phyloP scores from a whole-genome alignment of 768 basidiomycete genomes.

The Tylopilus sp. region DNA sequence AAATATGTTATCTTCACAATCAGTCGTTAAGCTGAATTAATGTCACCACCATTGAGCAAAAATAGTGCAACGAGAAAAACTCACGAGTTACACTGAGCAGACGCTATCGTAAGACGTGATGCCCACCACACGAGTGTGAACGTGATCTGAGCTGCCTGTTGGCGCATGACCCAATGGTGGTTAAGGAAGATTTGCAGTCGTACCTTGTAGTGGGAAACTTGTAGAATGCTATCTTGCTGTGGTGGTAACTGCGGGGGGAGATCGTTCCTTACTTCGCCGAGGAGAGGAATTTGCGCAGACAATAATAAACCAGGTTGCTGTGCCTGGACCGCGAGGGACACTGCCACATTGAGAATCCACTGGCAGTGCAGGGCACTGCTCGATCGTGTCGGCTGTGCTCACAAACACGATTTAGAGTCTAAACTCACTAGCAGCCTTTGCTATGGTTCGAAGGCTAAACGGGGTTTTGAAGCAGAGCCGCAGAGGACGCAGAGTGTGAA shows the following conservation, averaged over 20 bases:
- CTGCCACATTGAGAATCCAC: background rate
- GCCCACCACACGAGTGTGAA: background rate
- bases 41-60: background rate
- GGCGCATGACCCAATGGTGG: constrained; percentile 2
- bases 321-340: background rate
- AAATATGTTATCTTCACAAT: background rate
- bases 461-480: too few species aligned
- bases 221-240: background rate
- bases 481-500: too few species aligned
- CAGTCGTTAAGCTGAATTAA: background rate
- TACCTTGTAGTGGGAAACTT: background rate
- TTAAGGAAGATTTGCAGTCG: background rate
- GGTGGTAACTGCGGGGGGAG: background rate
- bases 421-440: too few species aligned
- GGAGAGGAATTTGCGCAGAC: background rate
- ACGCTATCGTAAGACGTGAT: constrained; percentile 6
- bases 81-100: constrained; percentile 14
- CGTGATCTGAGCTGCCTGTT: background rate
- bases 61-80: background rate
- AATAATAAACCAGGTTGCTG: background rate
- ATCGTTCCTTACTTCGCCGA: background rate
- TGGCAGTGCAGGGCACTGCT: background rate
- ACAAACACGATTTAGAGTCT: background rate
- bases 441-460: too few species aligned
- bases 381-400: too few species aligned